A percentile compares a stretch with the other conserved stretches of the same genome.
These are phyloP conservation scores for Neurospora terricola DNA, from an alignment of 495 filamentous ascomycete genomes.

Conservation along the genomic window DNA sequence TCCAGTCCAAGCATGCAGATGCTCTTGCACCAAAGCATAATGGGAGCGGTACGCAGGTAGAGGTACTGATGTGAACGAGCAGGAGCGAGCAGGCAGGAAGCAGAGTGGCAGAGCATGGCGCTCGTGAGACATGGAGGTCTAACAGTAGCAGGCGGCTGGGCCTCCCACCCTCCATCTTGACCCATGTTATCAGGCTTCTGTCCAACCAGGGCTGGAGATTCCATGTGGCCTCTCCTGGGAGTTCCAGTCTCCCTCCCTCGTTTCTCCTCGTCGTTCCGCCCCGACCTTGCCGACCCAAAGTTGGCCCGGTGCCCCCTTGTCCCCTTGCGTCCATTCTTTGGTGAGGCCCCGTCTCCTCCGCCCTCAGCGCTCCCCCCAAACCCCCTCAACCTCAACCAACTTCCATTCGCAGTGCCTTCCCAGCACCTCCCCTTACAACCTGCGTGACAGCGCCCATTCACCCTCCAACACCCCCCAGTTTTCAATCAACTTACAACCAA, in stretches of 20 bases:
- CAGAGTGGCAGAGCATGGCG: background rate
- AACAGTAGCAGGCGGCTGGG: background rate
- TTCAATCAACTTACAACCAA: constrained; percentile 17
- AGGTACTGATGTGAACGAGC: background rate
- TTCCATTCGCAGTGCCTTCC: background rate
- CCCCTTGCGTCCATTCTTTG: constrained; percentile 20
- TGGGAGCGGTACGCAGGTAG: background rate
- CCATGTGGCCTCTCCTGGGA: no score
- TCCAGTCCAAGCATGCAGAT: background rate
- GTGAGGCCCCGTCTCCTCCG: background rate
- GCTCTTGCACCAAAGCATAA: background rate
- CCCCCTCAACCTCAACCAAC: constrained; percentile 20
- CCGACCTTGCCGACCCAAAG: constrained; percentile 9
- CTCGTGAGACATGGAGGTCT: background rate
- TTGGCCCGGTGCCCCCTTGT: constrained; percentile 16
- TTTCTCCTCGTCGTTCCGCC: background rate
- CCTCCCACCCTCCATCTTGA: background rate
- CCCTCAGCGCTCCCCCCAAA: constrained; percentile 11
- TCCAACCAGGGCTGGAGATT: constrained; percentile 11
- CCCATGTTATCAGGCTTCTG: constrained; percentile 3
- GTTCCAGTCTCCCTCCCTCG: constrained; percentile 7
- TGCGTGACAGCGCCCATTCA: constrained; percentile 22
- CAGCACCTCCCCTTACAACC: constrained; percentile 22
- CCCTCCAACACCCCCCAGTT: constrained; percentile 12
- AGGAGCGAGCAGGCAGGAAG: background rate